Evolutionary conservation across 2,329 filamentous ascomycete species (phyloP), one percentile per base, ranked within the genome.

Genomic region (Aotearoamyces nothofagi): DNA sequence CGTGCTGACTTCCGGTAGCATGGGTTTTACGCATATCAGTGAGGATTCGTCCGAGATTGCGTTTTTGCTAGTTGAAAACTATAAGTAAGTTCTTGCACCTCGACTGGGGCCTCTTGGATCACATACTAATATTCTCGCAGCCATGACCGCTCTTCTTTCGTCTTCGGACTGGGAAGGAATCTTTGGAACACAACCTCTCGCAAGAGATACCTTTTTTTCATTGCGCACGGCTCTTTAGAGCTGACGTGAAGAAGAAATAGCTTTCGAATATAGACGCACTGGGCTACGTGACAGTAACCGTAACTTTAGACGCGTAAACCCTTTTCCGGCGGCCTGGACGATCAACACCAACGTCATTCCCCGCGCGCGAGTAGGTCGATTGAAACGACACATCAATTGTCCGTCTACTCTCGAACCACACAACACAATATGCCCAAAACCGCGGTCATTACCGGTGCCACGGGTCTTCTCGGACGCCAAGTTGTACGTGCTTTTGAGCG

Each of bases 31-130:
- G 73, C 69, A 69, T 75, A 70, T 69, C 74, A 77, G 73, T 83
- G 78, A 83, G 72, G 78, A 81, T 75, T 73, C 68, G 73, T 82
- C 78, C 71, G 78, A 83, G 75, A 71, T 69, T 67, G 69, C 68
- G 66, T 81, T 81, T 79, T 81, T 82, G 78, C 78, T 82, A 79
- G 75, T 35, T 41, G 29, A 27, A 26, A 13, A 29, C 5, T 5
- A n/a, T n/a, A n/a, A n/a, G n/a, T n/a, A n/a, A n/a, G n/a, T n/a
- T n/a, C n/a, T n/a, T n/a, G n/a, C n/a, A n/a, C n/a, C n/a, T n/a
- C n/a, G n/a, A n/a, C n/a, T n/a, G n/a, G n/a, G n/a, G n/a, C n/a
- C n/a, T n/a, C n/a, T n/a, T n/a, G n/a, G n/a, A n/a, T n/a, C n/a
- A n/a, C n/a, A n/a, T n/a, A n/a, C n/a, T n/a, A n/a, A n/a, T n/a